Evolutionary conservation across 805 yeast species (phyloP).

Genomic region (Saturnispora besseyi): DNA sequence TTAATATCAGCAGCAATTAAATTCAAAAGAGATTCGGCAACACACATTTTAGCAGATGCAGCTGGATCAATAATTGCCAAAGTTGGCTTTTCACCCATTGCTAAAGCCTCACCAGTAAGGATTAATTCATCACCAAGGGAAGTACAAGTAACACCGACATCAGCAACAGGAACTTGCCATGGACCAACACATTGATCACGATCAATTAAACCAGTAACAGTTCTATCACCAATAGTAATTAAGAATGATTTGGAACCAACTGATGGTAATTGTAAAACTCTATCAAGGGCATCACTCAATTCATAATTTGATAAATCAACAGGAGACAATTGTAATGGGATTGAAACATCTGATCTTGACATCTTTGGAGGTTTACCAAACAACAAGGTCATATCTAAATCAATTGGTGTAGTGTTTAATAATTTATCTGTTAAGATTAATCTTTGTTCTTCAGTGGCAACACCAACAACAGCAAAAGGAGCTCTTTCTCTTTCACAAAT

Average conservation of each 20-base stretch:
- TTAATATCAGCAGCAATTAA: conserved; percentile 83
- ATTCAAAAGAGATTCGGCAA: conserved; percentile 89
- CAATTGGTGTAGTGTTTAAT: conserved; percentile 80
- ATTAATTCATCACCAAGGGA: conserved; percentile 68
- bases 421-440: conserved; percentile 72
- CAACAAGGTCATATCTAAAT: conserved; percentile 86
- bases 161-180: conserved; percentile 99
- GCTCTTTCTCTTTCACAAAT: conserved; percentile 95
- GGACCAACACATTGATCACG: conserved; percentile 99
- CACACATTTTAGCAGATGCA: conserved; percentile 91
- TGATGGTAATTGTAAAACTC: conserved; percentile 83
- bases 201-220: conserved; percentile 94
- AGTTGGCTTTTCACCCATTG: conserved; percentile 95
- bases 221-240: conserved; percentile 96
- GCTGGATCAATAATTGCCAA: conserved; percentile 80
- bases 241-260: conserved; percentile 93
- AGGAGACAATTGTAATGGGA: conserved; percentile 42
- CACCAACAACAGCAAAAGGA: conserved; percentile 91
- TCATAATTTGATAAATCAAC: conserved; percentile 27
- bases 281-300: conserved; percentile 57
- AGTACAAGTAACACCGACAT: conserved; percentile 92
- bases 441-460: conserved; percentile 80
- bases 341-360: conserved; percentile 66
- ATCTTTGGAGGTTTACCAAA: conserved; percentile 97
- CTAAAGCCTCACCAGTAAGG: conserved; percentile 90